Evolutionary conservation across 2,329 filamentous ascomycete genomes (phyloP), one percentile per base, ranked within the genome.

Genomic region (Trichoderma afroharzianum): DNA sequence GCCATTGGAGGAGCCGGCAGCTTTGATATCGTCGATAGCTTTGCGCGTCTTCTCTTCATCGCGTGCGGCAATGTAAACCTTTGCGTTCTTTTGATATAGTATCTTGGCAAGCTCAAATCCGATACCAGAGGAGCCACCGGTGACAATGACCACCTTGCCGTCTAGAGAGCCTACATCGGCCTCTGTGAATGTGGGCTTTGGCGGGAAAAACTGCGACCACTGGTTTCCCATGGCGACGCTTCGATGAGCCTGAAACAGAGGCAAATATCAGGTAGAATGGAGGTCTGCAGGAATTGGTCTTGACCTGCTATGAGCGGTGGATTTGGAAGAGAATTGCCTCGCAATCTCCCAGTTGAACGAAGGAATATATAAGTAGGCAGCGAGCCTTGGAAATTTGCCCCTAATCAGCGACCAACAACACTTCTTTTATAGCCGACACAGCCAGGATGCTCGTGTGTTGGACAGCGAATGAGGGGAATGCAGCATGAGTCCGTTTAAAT

Each of bases 1-100:
- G 53, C 83, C 83, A 36, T 83, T 83, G 9, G 77, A 78, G 6
- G 76, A 81, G 53, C 74, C 74, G 4, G 82, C 79, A 11, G 75
- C 66, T 61, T 81, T 77, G 72, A 87, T 83, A 15, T 77, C 71
- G 5, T 76, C 74, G 55, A 88, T 85, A 32, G 84, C 83, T 0
- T 76, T 67, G 5, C 79, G 77, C 33, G 80, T 83, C 72, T 84
- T 84, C 11, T 79, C 76, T 28, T 78, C 73, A 4, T 80, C 83
- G 47, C 86, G 84, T 1, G 82, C 83, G 4, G 85, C 85, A 43
- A 88, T 77, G 76, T 88, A 88, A 30, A 89, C 83, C 4, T 80
- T 87, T 47, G 80, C 86, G 70, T 86, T 84, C 30, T 81, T 82
- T 5, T 78, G 76, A 76, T 88, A 89, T 18, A 90, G 80, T 6